These are phyloP conservation scores for Alternaria viburni DNA, from an alignment of 2,329 filamentous ascomycete genomes.

Conservation along the genomic window DNA sequence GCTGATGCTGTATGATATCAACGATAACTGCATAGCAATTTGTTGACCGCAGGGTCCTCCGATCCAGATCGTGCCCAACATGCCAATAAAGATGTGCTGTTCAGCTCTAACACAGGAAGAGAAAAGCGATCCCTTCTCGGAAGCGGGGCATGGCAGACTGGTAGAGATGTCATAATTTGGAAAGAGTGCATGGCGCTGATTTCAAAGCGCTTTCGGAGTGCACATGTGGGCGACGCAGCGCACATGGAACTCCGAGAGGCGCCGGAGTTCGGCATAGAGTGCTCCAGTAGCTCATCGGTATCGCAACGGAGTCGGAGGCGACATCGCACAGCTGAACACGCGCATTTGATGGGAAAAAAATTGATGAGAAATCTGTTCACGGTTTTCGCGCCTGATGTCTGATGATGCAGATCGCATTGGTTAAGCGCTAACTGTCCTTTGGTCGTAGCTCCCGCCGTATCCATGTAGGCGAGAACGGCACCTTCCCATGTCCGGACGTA, in stretches of 20 bases:
- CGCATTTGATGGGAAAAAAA: not conserved
- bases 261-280: not conserved
- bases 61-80: not conserved
- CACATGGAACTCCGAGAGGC: not conserved
- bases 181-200: not conserved
- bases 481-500: not conserved
- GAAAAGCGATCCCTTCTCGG: not conserved
- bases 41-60: not conserved
- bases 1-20: not conserved
- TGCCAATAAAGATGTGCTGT: not conserved
- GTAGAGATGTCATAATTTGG: not conserved
- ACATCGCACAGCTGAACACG: not conserved
- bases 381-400: not conserved
- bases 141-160: constrained; percentile 1
- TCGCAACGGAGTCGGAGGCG: not conserved
- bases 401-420: not conserved
- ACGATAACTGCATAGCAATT: not conserved
- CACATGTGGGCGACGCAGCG: not conserved
- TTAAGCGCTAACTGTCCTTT: not conserved
- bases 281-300: not conserved
- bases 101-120: not conserved
- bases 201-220: not conserved
- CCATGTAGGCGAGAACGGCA: not conserved
- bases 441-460: not conserved
- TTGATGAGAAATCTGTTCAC: not conserved